Base-by-base conservation (phyloP, 345 rosid genomes). In the Aurinia saxatilis region DNA sequence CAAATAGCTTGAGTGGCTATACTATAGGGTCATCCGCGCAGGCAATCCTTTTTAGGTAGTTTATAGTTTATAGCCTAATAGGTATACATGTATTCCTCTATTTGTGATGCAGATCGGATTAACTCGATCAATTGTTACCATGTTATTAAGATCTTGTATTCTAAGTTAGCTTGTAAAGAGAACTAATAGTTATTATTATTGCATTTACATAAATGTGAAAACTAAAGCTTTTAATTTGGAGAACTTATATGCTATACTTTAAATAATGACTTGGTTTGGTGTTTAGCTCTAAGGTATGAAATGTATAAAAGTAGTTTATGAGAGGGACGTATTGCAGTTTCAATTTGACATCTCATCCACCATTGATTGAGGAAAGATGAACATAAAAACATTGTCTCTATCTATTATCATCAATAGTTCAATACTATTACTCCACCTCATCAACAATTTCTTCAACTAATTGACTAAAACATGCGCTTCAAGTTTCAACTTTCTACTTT, bases 281-380 rank as follows among this genome's bases (percentile, higher is more conserved):
- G 65, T 5, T 53, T 65, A 36, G 37, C 16, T 37, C 7, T 10
- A 67, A 19, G 15, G 25, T 23, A 29, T 18, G 41, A 53, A 45
- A 31, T 34, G 63, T 54, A 45, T 11, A 21, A 11, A 37, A 45
- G 17, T 29, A 55, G 68, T 30, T 30, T 27, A 27, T 35, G 67
- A 61, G 25, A 69, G 50, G 50, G 73, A 53, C 67, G 60, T 1
- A 61, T 21, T 4, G 50, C 57, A 61, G 73, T 27, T 69, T 61
- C 14, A 45, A 45, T 54, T 61, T 45, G 67, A 69, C 73, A 61
- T 61, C 73, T 61, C 49, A 69, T 69, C 63, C 19, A 69, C 49
- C 62, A 51, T 68, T 60, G 73, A 68, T 51, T 44, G 60, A 51
- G 34, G 61, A 60, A 60, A 51, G 16, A 45, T 53, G 31, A 51